Evolutionary conservation across 768 basidiomycete species (phyloP), one percentile per base, ranked within the genome.

Genomic region (Steccherinum ochraceum): DNA sequence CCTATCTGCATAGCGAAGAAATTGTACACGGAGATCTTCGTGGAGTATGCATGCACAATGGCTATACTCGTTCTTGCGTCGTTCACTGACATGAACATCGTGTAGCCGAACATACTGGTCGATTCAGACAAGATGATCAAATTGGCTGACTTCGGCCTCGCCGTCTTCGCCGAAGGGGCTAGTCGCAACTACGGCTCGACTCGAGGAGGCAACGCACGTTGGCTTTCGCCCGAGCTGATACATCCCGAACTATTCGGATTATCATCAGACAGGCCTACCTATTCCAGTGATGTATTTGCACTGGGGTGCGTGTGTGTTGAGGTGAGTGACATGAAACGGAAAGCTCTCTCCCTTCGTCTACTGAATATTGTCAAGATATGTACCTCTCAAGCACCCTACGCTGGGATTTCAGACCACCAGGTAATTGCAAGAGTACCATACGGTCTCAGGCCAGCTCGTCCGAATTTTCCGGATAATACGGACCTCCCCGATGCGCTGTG

Each of bases 21-120:
- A 26, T 53, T 5, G 52, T 44, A 4, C 52, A 53, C 30, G 52
- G 52, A 4, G 52, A 53, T 25, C 26, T 53, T 10, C 46, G 52
- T 41, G 52, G 52, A 5, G 52, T 53, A 44, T 5, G 52, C 48
- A 19, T 20, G 18, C 18, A 18, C 18, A 3, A 30, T 44, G 3
- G 11, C 4, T 12, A 4, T 4, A 10, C n/a, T 5, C 5, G 23
- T 7, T 27, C 23, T 30, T 19, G 5, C 24, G 5, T 21, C n/a
- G 5, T 16, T 19, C 10, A 13, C 40, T 18, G n/a, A n/a, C n/a
- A n/a, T n/a, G n/a, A n/a, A n/a, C n/a, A n/a, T n/a, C 20, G 7
- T 40, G 12, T 19, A 52, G 51, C 13, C 18, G n/a, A 53, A 53
- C 30, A 35, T 53, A 25, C 41, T 53, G 20, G 41, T 53, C 19